Evolutionary conservation across 2,329 filamentous ascomycete species (phyloP).

Genomic region (Fusarium oligoseptatum): DNA sequence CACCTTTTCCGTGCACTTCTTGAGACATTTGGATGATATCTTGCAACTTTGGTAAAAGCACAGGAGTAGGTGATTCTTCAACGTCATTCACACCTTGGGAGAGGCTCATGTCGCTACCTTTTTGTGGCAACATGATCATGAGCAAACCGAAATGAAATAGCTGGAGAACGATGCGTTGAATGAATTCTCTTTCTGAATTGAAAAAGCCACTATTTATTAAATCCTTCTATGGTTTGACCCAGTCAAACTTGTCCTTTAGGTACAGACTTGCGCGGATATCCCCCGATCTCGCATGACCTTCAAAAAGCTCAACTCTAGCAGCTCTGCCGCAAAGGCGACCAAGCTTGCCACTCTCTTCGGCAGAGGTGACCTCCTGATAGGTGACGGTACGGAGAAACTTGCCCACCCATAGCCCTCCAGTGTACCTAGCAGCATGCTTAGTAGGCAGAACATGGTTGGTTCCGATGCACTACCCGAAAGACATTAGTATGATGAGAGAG

Average conservation of each 20-base stretch:
- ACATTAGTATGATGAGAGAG: not conserved
- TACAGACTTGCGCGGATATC: conserved; percentile 10
- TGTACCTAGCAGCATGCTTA: not conserved
- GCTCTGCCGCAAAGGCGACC: conserved; percentile 24
- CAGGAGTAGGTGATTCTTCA: not conserved
- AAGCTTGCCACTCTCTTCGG: conserved; percentile 14
- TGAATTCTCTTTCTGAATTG: not conserved
- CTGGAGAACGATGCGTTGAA: not conserved
- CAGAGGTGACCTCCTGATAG: conserved; percentile 24
- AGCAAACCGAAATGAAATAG: not conserved
- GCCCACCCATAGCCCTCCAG: not conserved
- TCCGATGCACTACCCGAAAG: conserved; percentile 23
- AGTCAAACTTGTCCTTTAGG: not conserved
- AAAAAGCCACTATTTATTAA: not conserved
- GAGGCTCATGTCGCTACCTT: not conserved
- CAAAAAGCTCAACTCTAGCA: conserved; percentile 24
- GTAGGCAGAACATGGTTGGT: conserved; percentile 6
- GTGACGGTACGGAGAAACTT: conserved; percentile 31
- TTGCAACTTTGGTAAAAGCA: not conserved
- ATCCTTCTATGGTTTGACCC: not conserved
- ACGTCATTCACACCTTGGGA: not conserved
- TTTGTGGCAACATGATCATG: not conserved
- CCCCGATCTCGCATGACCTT: conserved; percentile 32
- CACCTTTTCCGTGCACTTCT: not conserved
- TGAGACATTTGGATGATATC: not conserved